A percentile compares a stretch with the other conserved stretches of the same genome.
Conservation (phyloP, 2,329 filamentous ascomycete genomes). For the Laburnicola sp. region DNA sequence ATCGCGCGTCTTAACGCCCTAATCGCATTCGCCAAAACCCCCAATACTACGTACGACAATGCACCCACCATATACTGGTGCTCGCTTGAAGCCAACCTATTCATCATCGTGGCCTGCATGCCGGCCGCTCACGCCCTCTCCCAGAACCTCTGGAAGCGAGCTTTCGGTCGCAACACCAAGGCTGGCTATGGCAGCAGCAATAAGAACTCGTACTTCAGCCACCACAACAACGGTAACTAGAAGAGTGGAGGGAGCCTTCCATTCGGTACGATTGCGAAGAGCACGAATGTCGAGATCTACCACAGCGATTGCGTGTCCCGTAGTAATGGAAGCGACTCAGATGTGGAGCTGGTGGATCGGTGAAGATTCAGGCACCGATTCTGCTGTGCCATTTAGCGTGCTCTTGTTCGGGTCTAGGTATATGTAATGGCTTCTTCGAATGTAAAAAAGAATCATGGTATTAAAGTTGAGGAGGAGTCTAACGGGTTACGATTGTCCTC, state of each 20-base stretch:
- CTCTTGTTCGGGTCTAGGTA: no score
- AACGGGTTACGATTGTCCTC: no score
- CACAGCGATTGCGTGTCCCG: constrained; percentile 17
- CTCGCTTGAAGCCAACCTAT: constrained; percentile 30
- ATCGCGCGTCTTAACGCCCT: constrained; percentile 27
- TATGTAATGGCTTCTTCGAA: no score
- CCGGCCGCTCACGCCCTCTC: constrained; percentile 28
- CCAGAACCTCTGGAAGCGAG: constrained; percentile 10
- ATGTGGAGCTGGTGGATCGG: constrained; percentile 23
- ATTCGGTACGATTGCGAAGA: constrained; percentile 26
- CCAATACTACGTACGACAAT: constrained; percentile 33
- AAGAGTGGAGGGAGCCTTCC: constrained; percentile 13
- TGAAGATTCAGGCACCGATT: not conserved
- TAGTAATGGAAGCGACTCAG: constrained; percentile 12
- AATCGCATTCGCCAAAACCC: constrained; percentile 23
- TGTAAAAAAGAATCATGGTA: no score
- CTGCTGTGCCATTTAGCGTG: not conserved
- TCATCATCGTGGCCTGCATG: constrained; percentile 34
- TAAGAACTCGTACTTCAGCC: constrained; percentile 6
- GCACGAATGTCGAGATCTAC: constrained; percentile 26
- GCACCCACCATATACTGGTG: constrained; percentile 31
- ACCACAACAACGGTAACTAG: constrained; percentile 16
- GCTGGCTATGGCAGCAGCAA: not conserved
- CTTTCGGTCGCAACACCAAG: constrained; percentile 6
- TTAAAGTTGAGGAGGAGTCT: no score